Evolutionary conservation across 805 yeast species (phyloP), one percentile per base, ranked within the genome.

Genomic region (Pichia ethanolica): DNA sequence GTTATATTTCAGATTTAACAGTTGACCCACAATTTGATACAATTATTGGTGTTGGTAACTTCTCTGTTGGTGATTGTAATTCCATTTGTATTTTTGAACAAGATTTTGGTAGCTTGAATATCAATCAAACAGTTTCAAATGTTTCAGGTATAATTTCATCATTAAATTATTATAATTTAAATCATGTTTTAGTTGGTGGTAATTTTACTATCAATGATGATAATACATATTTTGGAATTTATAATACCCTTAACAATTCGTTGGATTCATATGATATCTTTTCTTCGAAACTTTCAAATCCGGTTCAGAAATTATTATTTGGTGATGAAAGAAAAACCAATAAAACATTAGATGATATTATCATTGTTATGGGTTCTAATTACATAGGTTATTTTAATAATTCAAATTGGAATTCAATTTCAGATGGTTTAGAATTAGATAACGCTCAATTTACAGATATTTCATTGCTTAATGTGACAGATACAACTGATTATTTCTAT

Each of bases 31-130:
- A 69, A 27, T 66, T 64, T 32, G 69, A 71, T 32, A 57, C 71
- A 20, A 65, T 89, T 30, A 70, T 82, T 33, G 86, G 86, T 11
- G 96, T 86, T 38, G 97, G 97, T 27, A 71, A 75, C 40, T 89
- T 86, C 61, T 74, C 72, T 25, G 46, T 53, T 36, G 46, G 48
- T 14, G 51, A 53, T 5, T 89, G 96, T 65, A 63, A 71, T 3
- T 74, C 79, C 1, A 64, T 90, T 36, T 89, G 97, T 62, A 66
- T 83, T 35, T 87, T 78, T 61, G 50, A 36, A 3, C 82, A 83
- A 57, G 63, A 80, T 52, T 60, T 65, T 4, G 44, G 45, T 5
- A 12, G 11, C 3, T 27, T 54, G 3, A 45, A 36, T 5, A 41
- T 52, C 12, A 69, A 72, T 34, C 68, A 77, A 0, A 67, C 81